These are phyloP conservation scores for Coemansia sp. DNA, from an alignment of 192 early-diverging fungal genomes.

Conservation along the genomic window DNA sequence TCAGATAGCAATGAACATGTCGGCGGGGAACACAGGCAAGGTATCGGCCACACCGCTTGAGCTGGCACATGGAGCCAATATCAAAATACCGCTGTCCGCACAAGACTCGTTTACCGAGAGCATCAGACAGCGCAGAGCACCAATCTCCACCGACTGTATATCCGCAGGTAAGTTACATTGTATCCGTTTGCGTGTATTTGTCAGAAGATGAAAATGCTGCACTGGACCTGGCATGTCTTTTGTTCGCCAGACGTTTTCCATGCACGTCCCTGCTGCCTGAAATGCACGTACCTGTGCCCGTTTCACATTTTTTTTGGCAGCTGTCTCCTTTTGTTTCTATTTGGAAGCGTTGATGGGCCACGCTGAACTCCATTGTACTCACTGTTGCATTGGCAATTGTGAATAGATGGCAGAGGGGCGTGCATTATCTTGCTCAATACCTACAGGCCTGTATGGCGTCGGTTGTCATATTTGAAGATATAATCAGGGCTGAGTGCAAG, in stretches of 20 bases:
- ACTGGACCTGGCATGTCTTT: background rate
- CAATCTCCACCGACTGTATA: conserved; percentile 31
- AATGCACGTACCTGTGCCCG: background rate
- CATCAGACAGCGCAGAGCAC: conserved; percentile 22
- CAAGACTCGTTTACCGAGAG: conserved; percentile 45
- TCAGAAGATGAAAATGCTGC: conserved; percentile 7
- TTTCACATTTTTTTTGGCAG: background rate
- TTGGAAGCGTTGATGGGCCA: background rate
- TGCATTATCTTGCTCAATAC: conserved; percentile 5
- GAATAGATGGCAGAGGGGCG: conserved; percentile 3
- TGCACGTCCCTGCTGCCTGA: conserved; percentile 5
- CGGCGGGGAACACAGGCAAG: conserved; percentile 51
- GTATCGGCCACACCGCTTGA: conserved; percentile 34
- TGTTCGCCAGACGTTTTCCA: background rate
- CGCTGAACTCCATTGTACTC: background rate
- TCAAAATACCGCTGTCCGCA: conserved; percentile 52
- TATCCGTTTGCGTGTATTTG: conserved; percentile 5
- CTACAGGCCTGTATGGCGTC: conserved; percentile 1
- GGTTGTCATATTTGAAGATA: background rate
- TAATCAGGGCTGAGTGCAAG: background rate
- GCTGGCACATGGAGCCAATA: conserved; percentile 47
- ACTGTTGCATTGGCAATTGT: conserved; percentile 6
- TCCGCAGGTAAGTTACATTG: conserved; percentile 39
- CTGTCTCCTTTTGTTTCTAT: background rate
- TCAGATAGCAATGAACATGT: conserved; percentile 51